These are phyloP conservation scores for Agrocybe chaxingu DNA, from an alignment of 768 basidiomycete genomes.

Conservation along the genomic window DNA sequence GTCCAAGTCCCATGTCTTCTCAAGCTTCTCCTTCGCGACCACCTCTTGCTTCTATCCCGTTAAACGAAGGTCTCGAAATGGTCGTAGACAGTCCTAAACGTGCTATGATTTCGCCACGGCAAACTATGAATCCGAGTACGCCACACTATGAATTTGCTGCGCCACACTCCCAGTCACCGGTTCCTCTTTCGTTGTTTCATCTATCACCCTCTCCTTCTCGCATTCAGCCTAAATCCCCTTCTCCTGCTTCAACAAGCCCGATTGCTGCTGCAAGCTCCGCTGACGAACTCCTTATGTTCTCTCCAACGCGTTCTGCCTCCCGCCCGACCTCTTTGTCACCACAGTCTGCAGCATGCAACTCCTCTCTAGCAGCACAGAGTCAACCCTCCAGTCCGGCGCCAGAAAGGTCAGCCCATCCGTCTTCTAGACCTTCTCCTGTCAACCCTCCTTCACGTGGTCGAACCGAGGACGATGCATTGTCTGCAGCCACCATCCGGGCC, in stretches of 20 bases:
- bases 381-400: not conserved
- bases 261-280: not conserved
- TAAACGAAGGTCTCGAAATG: not conserved
- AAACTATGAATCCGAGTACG: not conserved
- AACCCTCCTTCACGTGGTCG: not conserved
- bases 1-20: not conserved
- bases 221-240: not conserved
- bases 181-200: conserved; percentile 1
- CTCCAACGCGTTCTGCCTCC: conserved; percentile 4
- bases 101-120: not conserved
- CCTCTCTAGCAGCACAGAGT: not conserved
- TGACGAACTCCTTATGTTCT: conserved; percentile 11
- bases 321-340: not conserved
- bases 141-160: not conserved
- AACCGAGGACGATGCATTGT: not conserved
- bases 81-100: not conserved
- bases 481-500: not conserved
- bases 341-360: not conserved
- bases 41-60: not conserved
- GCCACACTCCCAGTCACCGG: not conserved
- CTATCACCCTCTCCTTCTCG: not conserved
- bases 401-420: not conserved
- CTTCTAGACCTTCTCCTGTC: not conserved
- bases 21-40: not conserved
- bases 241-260: too few species aligned